Evolutionary conservation across 1,139 yeast genomes (phyloP).

Genomic region (Pichia sp.): DNA sequence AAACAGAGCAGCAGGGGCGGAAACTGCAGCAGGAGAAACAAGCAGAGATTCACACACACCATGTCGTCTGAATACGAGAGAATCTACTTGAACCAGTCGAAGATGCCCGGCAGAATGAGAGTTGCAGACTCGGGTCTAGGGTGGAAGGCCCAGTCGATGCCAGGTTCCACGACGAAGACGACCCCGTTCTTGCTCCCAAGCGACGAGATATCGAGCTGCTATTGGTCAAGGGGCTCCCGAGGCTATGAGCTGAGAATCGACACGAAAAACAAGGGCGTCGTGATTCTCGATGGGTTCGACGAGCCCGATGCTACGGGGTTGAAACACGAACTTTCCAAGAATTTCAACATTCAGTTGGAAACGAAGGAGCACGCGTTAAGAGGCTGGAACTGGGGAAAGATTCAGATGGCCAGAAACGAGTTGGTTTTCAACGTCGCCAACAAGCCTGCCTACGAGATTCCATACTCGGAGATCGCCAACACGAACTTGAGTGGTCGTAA

Average conservation of each 20-base stretch:
- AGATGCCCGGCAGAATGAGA: constrained; percentile 82
- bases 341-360: constrained; percentile 70
- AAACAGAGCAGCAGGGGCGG: neutral
- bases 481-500: constrained; percentile 90
- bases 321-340: constrained; percentile 78
- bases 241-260: constrained; percentile 88
- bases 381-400: constrained; percentile 99
- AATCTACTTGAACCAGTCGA: constrained; percentile 84
- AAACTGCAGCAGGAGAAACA: no score
- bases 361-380: constrained; percentile 85
- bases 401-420: constrained; percentile 90
- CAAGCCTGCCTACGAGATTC: constrained; percentile 87
- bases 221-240: constrained; percentile 91
- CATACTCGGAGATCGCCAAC: constrained; percentile 74
- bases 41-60: neutral
- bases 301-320: constrained; percentile 73
- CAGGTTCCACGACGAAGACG: constrained; percentile 50
- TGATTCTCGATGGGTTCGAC: constrained; percentile 88
- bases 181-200: constrained; percentile 84
- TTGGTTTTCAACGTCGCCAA: constrained; percentile 81
- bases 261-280: constrained; percentile 83
- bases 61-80: constrained; percentile 64
- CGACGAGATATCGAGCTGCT: constrained; percentile 72
- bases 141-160: constrained; percentile 73
- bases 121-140: constrained; percentile 94